Evolutionary conservation across 2,329 filamentous ascomycete genomes (phyloP).

Genomic region (Nemania diffusa): DNA sequence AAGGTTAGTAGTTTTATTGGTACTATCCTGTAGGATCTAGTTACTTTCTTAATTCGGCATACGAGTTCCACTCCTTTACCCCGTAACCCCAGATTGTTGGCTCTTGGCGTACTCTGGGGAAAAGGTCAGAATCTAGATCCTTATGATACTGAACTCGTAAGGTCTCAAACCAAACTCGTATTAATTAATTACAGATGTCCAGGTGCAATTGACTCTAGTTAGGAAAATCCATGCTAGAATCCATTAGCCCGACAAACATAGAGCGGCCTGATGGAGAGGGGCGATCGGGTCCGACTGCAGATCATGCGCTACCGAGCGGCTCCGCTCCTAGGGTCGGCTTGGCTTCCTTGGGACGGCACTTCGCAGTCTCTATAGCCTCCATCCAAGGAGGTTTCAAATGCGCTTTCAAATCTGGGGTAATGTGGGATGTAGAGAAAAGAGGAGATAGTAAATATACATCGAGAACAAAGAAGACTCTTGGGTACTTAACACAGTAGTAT

Average conservation of each 20-base stretch:
- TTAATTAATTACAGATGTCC: background rate
- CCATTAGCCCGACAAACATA: slow-evolving; percentile 4
- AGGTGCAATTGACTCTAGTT: background rate
- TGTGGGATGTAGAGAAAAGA: background rate
- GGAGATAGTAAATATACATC: background rate
- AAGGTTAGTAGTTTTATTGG: background rate
- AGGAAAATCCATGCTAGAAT: background rate
- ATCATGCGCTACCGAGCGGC: slow-evolving; percentile 10
- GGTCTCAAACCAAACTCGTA: background rate
- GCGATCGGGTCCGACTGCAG: slow-evolving; percentile 19
- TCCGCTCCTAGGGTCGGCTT: slow-evolving; percentile 16
- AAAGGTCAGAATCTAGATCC: slow-evolving; percentile 7
- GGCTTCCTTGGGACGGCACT: background rate
- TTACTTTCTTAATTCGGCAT: background rate
- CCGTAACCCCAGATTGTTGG: background rate
- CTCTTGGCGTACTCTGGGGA: background rate
- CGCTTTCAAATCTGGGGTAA: background rate
- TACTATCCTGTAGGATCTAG: background rate
- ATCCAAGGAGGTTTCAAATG: background rate
- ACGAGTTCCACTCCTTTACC: background rate
- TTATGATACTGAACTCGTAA: background rate
- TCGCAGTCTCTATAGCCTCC: background rate
- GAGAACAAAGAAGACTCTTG: background rate
- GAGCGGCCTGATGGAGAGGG: background rate
- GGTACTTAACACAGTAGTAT: slow-evolving; percentile 2